Percentiles rank a stretch among this genome's conserved stretches.
phyloP scores from a whole-genome alignment of 2,329 filamentous ascomycete genomes.

The Botrytis paeoniae region DNA sequence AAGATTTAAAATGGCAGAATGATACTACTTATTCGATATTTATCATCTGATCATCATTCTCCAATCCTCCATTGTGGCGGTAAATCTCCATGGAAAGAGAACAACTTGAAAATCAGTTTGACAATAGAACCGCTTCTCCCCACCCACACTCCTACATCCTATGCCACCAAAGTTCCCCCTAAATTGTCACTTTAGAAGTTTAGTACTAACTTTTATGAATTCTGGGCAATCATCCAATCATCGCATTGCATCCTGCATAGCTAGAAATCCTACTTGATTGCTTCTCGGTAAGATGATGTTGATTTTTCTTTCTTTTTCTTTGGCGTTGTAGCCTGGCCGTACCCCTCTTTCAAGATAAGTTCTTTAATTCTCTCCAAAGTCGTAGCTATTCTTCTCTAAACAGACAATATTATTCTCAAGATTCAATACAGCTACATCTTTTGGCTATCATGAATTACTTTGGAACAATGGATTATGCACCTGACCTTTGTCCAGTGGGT shows the following conservation, averaged over 20 bases:
- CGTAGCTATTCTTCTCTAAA: neutral
- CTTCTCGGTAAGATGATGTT: neutral
- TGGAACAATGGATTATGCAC: neutral
- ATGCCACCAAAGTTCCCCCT: too few relatives aligned
- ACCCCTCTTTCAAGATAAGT: neutral
- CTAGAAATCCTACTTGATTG: neutral
- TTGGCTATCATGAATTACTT: neutral
- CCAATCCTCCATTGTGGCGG: too few relatives aligned
- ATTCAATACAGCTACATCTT: neutral
- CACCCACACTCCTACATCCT: neutral
- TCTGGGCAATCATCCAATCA: too few relatives aligned
- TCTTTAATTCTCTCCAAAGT: neutral
- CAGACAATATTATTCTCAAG: neutral
- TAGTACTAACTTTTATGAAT: too few relatives aligned
- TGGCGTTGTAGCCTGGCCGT: neutral
- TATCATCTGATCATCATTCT: too few relatives aligned
- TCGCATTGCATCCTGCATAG: rapidly evolving
- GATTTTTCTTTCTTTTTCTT: neutral
- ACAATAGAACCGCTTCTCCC: neutral
- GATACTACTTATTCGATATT: too few relatives aligned
- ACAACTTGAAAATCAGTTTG: too few relatives aligned
- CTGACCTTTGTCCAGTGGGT: neutral
- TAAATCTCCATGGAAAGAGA: too few relatives aligned
- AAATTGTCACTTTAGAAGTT: too few relatives aligned
- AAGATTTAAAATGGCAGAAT: too few relatives aligned